Conservation (phyloP, 805 yeast species). For the Starmerella sirachaensis region DNA sequence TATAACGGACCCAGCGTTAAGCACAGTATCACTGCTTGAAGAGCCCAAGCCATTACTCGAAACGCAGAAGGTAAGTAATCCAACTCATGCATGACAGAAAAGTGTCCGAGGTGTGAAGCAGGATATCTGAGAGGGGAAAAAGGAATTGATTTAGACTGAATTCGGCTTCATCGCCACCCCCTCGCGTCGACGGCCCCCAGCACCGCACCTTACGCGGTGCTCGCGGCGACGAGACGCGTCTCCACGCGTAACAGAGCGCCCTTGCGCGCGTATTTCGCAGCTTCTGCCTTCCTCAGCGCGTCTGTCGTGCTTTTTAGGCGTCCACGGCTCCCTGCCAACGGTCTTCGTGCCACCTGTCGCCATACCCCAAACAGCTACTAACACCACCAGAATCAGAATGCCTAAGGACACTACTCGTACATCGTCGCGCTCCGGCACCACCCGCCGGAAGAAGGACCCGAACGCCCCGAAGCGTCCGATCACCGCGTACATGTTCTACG, state of each 20-base stretch:
- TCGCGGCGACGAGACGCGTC: neutral
- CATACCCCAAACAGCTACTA: constrained; percentile 7
- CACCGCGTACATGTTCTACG: constrained; percentile 98
- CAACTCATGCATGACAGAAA: constrained; percentile 2
- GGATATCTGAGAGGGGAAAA: neutral
- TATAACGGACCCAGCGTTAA: constrained; percentile 6
- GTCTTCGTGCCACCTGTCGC: no score
- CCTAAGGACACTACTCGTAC: constrained; percentile 21
- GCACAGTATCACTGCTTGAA: no score
- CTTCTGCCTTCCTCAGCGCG: no score
- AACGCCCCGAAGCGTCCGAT: constrained; percentile 98
- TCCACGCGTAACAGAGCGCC: neutral
- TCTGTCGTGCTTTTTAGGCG: no score
- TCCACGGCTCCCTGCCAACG: no score
- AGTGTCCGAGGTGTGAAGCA: neutral
- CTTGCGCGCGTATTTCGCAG: neutral
- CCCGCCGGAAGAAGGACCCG: constrained; percentile 34
- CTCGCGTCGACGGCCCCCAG: neutral
- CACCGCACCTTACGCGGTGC: neutral
- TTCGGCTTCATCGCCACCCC: neutral
- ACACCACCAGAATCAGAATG: constrained; percentile 15
- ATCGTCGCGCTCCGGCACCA: constrained; percentile 16
- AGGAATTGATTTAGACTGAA: neutral
- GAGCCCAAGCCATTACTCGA: constrained; percentile 6
- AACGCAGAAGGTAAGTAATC: constrained; percentile 6